These are phyloP conservation scores for Crithidia fasciculata DNA, from an alignment of 208 protist genomes.

Conservation along the genomic window DNA sequence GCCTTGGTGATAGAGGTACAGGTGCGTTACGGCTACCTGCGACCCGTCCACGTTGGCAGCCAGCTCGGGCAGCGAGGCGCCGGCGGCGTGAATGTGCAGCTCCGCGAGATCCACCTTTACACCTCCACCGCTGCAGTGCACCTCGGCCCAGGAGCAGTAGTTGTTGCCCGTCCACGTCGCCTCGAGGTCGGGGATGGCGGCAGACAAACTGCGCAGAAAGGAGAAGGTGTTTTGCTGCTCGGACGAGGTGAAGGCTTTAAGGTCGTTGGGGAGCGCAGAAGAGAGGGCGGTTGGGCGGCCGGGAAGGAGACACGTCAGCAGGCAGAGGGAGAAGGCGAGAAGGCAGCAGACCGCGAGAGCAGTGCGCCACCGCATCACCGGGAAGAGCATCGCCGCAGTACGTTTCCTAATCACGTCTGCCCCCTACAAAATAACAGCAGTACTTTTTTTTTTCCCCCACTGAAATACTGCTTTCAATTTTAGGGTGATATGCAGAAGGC, in stretches of 20 bases:
- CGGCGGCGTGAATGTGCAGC: neutral
- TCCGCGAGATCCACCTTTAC: neutral
- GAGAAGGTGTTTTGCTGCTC: constrained; percentile 2
- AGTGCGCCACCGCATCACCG: no score
- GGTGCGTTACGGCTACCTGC: neutral
- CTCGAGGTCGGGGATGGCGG: neutral
- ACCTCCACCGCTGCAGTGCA: neutral
- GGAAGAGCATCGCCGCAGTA: no score
- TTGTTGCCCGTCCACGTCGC: neutral
- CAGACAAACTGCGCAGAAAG: neutral
- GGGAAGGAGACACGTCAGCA: no score
- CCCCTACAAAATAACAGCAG: no score
- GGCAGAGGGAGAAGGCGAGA: no score
- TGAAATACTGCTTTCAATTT: no score
- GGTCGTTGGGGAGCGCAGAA: no score
- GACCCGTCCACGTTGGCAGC: neutral
- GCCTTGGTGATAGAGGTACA: neutral
- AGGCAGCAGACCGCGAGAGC: no score
- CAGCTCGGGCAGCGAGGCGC: neutral
- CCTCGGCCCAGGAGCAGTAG: neutral
- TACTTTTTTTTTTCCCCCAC: no score
- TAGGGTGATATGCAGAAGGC: no score
- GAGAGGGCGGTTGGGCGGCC: no score
- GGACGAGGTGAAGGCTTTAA: neutral
- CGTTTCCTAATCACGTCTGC: no score